A percentile compares a stretch with the other conserved stretches of the same genome.
phyloP scores from a whole-genome alignment of 1,284 basidiomycete genomes.

The Vanrija sp. region DNA sequence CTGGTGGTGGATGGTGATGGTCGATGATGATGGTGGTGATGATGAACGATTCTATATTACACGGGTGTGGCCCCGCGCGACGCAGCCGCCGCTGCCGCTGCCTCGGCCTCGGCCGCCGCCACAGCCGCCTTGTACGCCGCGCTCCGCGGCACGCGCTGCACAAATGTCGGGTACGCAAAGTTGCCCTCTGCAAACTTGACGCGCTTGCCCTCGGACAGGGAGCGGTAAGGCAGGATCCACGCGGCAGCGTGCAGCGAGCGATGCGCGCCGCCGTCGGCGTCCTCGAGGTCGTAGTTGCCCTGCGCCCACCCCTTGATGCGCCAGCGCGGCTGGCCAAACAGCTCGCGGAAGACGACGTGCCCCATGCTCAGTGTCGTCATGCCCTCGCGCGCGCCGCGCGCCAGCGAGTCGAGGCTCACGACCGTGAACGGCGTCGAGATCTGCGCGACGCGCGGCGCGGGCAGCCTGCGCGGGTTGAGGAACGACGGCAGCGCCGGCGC shows the following conservation, averaged over 20 bases:
- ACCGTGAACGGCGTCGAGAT: conserved; percentile 38
- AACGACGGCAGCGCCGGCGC: conserved; percentile 26
- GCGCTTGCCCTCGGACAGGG: conserved; percentile 40
- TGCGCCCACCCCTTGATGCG: conserved; percentile 31
- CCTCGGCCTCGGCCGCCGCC: neutral
- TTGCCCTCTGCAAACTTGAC: conserved; percentile 40
- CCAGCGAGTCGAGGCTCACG: conserved; percentile 58
- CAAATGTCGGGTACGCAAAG: conserved; percentile 35
- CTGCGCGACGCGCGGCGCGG: conserved; percentile 36
- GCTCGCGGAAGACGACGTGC: conserved; percentile 67
- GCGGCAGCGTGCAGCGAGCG: conserved; percentile 20
- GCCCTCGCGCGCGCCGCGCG: conserved; percentile 60
- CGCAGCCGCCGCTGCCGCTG: neutral
- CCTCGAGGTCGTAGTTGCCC: conserved; percentile 31
- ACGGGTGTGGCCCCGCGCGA: neutral
- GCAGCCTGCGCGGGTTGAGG: conserved; percentile 34
- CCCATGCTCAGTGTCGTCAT: conserved; percentile 82
- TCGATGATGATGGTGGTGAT: neutral
- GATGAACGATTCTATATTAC: neutral
- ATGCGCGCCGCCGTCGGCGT: neutral
- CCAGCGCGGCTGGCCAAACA: conserved; percentile 52
- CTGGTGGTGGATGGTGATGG: neutral
- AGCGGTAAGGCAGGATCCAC: conserved; percentile 43
- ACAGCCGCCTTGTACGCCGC: neutral
- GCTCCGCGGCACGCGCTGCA: conserved; percentile 9